A percentile compares a stretch with the other conserved stretches of the same genome.
Evolutionary conservation across 352 stramenopile species (phyloP).

Genomic region (Pythium insidiosum): DNA sequence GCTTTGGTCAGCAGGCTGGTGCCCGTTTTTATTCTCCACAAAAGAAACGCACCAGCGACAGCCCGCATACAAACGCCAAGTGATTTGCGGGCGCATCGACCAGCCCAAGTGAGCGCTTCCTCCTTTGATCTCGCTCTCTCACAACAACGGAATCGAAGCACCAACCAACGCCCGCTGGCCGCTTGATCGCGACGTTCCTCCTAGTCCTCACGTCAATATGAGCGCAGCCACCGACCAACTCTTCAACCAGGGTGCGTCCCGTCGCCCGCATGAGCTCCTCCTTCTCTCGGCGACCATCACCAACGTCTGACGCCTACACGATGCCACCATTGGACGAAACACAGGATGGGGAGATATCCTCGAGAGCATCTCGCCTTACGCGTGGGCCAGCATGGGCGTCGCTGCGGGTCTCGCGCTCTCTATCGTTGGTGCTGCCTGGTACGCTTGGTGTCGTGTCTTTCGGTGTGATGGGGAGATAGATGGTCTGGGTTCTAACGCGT

Average conservation of each 20-base stretch:
- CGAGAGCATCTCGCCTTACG: slow-evolving; percentile 98
- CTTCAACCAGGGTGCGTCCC: slow-evolving; percentile 73
- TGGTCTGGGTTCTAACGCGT: background rate
- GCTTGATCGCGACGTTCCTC: no score
- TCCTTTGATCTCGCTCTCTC: no score
- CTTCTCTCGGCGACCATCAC: background rate
- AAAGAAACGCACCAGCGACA: no score
- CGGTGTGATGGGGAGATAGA: background rate
- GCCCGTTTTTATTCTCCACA: background rate
- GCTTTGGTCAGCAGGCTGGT: slow-evolving; percentile 5
- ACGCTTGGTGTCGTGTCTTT: slow-evolving; percentile 3
- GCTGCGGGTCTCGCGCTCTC: slow-evolving; percentile 95
- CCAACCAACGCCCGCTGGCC: no score
- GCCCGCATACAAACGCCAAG: no score
- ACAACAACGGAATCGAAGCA: no score
- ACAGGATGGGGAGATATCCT: slow-evolving; percentile 93
- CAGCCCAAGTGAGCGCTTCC: no score
- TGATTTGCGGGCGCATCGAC: no score
- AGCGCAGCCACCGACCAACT: slow-evolving; percentile 72
- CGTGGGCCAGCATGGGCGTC: slow-evolving; percentile 97
- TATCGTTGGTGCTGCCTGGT: slow-evolving; percentile 96
- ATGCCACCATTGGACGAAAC: no score
- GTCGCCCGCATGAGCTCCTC: background rate
- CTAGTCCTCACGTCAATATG: slow-evolving; percentile 44
- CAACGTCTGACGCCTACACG: no score